Evolutionary conservation across 2,329 filamentous ascomycete species (phyloP), one percentile per base, ranked within the genome.

Genomic region (Biscogniauxia marginata): DNA sequence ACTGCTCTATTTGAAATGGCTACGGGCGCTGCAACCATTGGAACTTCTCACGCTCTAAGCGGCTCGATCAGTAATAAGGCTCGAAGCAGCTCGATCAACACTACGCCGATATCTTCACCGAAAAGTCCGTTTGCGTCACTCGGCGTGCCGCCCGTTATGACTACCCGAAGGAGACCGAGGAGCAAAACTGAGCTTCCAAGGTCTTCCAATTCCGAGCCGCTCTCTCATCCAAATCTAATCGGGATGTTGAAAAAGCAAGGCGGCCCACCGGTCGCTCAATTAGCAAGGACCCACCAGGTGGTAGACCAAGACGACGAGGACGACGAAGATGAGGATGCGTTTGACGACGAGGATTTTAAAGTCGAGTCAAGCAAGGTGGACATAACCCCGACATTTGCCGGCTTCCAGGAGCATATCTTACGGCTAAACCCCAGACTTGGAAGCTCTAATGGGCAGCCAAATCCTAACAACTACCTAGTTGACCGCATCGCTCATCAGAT

Each of bases 401-500:
- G 92, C 0, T 96, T 96, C 74, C 86, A 85, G 62, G 79, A 84
- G 21, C 89, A 96, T 67, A 83, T 93, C 18, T 75, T 85, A 47
- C 80, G 83, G 57, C 75, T 96, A 46, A 96, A 96, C 66, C 90
- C 91, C n/a, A 76, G 79, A 9, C 77, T 96, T 55, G 77, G 62
- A 7, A 78, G n/a, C 75, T 24, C 46, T 18, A 54, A 61, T 9
- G 57, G 55, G 13, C 25, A 21, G 3, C 59, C 49, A 19, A 61
- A 79, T 7, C 79, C 67, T 3, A 80, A 82, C 64, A 74, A 67
- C 25, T 87, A 85, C 71, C 79, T 97, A 61, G 83, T 93, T 13
- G 89, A 95, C 24, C 86, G 92, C 47, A 89, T 96, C 63, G 90
- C 89, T 0, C 84, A 90, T 62, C 91, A 96, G 67, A 91, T 96